phyloP scores from a whole-genome alignment of 2,329 filamentous ascomycete species.

The Aspergillus fumigatus region DNA sequence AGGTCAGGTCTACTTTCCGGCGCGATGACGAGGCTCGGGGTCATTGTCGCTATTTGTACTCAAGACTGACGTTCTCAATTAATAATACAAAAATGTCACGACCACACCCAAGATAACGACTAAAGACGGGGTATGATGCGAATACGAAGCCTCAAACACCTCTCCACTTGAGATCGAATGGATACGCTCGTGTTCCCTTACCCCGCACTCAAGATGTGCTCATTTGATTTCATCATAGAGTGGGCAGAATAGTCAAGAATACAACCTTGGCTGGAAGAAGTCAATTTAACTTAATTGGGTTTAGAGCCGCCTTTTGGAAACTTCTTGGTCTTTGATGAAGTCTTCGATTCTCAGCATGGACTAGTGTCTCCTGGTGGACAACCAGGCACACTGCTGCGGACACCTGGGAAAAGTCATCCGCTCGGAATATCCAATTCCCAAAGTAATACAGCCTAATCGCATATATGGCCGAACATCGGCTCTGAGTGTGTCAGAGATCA shows the following conservation, averaged over 20 bases:
- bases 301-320: not conserved
- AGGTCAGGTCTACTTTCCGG: not conserved
- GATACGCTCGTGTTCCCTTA: not conserved
- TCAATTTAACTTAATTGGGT: not conserved
- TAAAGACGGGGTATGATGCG: not conserved
- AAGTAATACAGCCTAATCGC: not conserved
- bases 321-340: not conserved
- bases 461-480: not conserved
- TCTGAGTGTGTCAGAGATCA: not conserved
- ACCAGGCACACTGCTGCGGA: not conserved
- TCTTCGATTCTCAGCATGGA: not conserved
- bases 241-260: too few species aligned
- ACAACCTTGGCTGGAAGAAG: not conserved
- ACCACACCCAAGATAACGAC: not conserved
- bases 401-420: not conserved
- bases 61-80: not conserved
- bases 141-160: not conserved
- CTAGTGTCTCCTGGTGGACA: not conserved
- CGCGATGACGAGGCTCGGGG: not conserved
- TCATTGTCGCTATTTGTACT: not conserved
- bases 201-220: not conserved
- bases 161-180: not conserved
- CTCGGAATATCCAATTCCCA: not conserved
- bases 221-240: not conserved
- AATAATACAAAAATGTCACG: not conserved